Evolutionary conservation across 805 yeast species (phyloP).

Genomic region (Ogataea degrootiae): DNA sequence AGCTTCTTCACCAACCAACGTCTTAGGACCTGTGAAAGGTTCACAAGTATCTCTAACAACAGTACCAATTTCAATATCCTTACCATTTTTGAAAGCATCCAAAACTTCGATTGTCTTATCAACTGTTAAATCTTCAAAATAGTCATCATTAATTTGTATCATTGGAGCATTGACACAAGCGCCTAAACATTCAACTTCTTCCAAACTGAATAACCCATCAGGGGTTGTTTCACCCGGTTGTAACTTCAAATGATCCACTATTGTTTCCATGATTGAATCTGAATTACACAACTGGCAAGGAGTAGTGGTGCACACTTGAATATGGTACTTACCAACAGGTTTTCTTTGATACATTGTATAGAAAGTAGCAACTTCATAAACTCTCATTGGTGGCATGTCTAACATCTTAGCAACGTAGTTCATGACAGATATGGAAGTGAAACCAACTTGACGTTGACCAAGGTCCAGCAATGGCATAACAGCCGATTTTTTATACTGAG

Average conservation of each 20-base stretch:
- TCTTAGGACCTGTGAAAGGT: constrained; percentile 67
- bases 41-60: constrained; percentile 69
- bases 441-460: constrained; percentile 85
- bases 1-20: constrained; percentile 57
- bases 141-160: constrained; percentile 81
- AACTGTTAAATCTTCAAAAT: constrained; percentile 73
- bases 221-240: constrained; percentile 74
- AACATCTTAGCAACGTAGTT: constrained; percentile 79
- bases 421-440: constrained; percentile 83
- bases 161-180: constrained; percentile 92
- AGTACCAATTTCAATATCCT: constrained; percentile 58
- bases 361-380: constrained; percentile 87
- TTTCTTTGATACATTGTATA: constrained; percentile 86
- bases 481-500: constrained; percentile 83
- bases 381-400: constrained; percentile 93
- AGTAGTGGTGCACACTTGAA: constrained; percentile 86
- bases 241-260: constrained; percentile 53
- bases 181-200: constrained; percentile 88
- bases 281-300: constrained; percentile 85
- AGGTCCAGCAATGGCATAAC: constrained; percentile 82
- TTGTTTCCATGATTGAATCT: constrained; percentile 71
- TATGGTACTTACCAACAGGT: constrained; percentile 80
- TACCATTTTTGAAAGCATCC: constrained; percentile 60
- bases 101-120: constrained; percentile 58
- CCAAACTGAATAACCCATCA: constrained; percentile 73